A percentile compares a stretch with the other conserved stretches of the same genome.
Conservation (phyloP, 352 stramenopile species). For the Sclerospora graminicola region DNA sequence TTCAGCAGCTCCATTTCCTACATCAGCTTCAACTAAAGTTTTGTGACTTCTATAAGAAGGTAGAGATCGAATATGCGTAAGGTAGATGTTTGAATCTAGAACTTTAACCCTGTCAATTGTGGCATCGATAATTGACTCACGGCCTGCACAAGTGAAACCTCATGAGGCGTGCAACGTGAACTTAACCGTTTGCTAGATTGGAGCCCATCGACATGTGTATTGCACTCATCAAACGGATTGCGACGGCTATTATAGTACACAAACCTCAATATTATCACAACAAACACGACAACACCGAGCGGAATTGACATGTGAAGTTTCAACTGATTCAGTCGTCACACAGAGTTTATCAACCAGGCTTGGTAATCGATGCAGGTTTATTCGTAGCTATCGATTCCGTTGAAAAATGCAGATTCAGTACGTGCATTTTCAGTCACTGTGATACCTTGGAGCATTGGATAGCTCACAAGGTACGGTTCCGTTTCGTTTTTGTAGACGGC, state of each 20-base stretch:
- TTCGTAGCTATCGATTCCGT: constrained; percentile 1
- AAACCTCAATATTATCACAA: constrained; percentile 21
- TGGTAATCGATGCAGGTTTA: not conserved
- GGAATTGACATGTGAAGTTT: not conserved
- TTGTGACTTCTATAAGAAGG: no score
- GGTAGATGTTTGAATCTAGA: no score
- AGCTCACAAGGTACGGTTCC: constrained; percentile 50
- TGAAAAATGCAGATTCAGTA: not conserved
- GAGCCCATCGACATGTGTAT: constrained; percentile 14
- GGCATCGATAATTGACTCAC: constrained; percentile 25
- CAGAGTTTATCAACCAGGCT: not conserved
- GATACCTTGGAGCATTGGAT: constrained; percentile 29
- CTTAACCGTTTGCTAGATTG: constrained; percentile 6
- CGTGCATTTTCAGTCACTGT: constrained; percentile 4
- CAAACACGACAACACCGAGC: constrained; percentile 6
- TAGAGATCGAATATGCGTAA: no score
- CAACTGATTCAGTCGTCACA: constrained; percentile 1
- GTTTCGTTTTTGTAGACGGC: constrained; percentile 51
- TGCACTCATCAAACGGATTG: constrained; percentile 11
- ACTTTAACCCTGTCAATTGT: no score
- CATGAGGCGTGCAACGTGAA: constrained; percentile 14
- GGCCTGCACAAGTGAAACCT: constrained; percentile 23
- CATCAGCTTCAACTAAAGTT: no score
- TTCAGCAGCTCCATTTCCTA: no score
- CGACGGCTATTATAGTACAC: constrained; percentile 18